Percentiles rank a stretch among this genome's conserved stretches.
Conservation (phyloP, 2,329 filamentous ascomycete genomes). For the Trichoderma sp. region DNA sequence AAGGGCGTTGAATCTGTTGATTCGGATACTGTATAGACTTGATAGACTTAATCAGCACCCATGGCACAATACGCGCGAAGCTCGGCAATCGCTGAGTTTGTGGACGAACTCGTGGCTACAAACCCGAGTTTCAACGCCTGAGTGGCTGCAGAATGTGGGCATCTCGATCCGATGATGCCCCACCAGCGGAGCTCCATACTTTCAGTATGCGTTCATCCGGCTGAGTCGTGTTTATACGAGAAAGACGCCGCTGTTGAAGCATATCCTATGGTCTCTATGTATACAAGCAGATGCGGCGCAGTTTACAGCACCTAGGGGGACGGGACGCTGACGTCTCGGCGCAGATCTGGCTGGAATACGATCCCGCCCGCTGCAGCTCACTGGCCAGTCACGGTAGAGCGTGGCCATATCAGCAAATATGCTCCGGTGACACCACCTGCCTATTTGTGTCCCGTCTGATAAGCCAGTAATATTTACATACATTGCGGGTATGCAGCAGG, state of each 20-base stretch:
- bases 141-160: neutral
- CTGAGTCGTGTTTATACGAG: neutral
- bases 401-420: neutral
- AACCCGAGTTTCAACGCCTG: conserved; percentile 1
- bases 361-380: neutral
- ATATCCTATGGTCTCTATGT: neutral
- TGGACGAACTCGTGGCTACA: neutral
- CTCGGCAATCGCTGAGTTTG: conserved; percentile 7
- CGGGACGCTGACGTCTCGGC: neutral
- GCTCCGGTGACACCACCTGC: conserved; percentile 6
- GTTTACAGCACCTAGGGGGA: neutral
- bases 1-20: neutral
- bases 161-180: conserved; percentile 1
- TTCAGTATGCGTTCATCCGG: neutral
- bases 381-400: neutral
- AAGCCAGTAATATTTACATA: neutral
- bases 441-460: neutral
- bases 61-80: neutral
- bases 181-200: conserved; percentile 1
- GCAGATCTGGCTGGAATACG: conserved; percentile 13
- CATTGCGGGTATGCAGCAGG: neutral
- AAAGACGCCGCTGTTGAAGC: neutral
- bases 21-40: neutral
- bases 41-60: conserved; percentile 7
- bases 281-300: neutral